Evolutionary conservation across 2,329 filamentous ascomycete species (phyloP), one percentile per base, ranked within the genome.

Genomic region (Neocucurbitaria cava): DNA sequence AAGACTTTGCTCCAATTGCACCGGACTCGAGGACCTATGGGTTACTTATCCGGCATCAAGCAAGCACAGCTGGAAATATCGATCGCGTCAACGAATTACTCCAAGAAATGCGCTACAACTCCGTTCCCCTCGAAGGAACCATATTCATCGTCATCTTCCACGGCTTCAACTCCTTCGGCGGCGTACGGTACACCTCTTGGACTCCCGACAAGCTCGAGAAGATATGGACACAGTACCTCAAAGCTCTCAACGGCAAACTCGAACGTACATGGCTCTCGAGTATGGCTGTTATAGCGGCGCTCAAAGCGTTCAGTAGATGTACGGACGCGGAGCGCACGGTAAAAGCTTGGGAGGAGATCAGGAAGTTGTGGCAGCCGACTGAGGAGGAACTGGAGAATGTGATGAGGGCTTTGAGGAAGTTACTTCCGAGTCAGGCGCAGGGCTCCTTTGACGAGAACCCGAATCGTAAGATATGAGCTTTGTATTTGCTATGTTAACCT

Each of bases 141-240:
- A 84, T 96, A 21, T 97, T 94, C 68, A 80, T 95, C 33, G 83
- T 89, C 7, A 80, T 98, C 3, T 90, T 98, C 77, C 89, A 91
- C 65, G 92, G 90, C 0, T 99, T 98, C 70, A 82, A 83, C 28
- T 74, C 79, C 2, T 88, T 96, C 68, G 94, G 93, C 10, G 87
- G 86, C 23, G 75, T 82, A 17, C 77, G 80, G 21, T 79, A 87
- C 59, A 87, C 87, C 0, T 82, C 85, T 11, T 99, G 95, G 94
- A 91, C 86, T 24, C 78, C 81, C 26, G 76, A 83, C 60, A 83
- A 87, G n/a, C 83, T 98, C 2, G 82, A 88, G 48, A 60, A 60
- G 17, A 40, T 68, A 5, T 75, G 70, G 70, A 41, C n/a, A 0
- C 58, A 72, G 38, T 74, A 68, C 38, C 46, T 75, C 1, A 43